Base-by-base conservation (phyloP, 768 basidiomycete genomes). In the Mycena kentingensis region DNA sequence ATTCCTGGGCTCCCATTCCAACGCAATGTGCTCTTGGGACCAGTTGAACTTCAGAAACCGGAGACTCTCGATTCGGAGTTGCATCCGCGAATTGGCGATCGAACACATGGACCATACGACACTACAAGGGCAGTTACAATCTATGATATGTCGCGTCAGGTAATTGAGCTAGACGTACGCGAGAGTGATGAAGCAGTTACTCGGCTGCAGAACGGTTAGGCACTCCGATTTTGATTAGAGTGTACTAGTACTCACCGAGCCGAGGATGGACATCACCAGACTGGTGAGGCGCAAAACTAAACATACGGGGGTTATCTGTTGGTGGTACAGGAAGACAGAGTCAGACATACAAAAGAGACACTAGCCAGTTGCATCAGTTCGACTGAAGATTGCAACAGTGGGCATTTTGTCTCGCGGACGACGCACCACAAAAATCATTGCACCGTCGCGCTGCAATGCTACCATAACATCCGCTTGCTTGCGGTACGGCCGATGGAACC, bases 11-110 rank as follows among this genome's bases (percentile, higher is more conserved):
- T n/a, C n/a, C n/a, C n/a, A n/a, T n/a, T n/a, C n/a, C n/a, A n/a
- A n/a, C n/a, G n/a, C n/a, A n/a, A n/a, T n/a, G n/a, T n/a, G n/a
- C n/a, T n/a, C n/a, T n/a, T n/a, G n/a, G n/a, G n/a, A n/a, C n/a
- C n/a, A n/a, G n/a, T n/a, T n/a, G n/a, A n/a, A n/a, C n/a, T n/a
- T n/a, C n/a, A 43, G 5, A 24, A 46, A 52, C 25, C 44, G 42
- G 27, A 55, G 32, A 11, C 32, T 41, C 24, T 55, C 54, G 24
- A 55, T 35, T 18, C 54, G 54, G 13, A 55, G 2, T n/a, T 55
- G 54, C 5, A 55, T 51, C 11, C 49, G 48, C 18, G 54, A 55
- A 39, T 24, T 51, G 24, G 46, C 44, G 25, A 55, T 35, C 16
- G 54, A 43, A 19, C 29, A 44, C 36, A 51, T 29, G 11, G 54